phyloP scores from a whole-genome alignment of 1,284 basidiomycete species.

The Rhodotorula sp. region DNA sequence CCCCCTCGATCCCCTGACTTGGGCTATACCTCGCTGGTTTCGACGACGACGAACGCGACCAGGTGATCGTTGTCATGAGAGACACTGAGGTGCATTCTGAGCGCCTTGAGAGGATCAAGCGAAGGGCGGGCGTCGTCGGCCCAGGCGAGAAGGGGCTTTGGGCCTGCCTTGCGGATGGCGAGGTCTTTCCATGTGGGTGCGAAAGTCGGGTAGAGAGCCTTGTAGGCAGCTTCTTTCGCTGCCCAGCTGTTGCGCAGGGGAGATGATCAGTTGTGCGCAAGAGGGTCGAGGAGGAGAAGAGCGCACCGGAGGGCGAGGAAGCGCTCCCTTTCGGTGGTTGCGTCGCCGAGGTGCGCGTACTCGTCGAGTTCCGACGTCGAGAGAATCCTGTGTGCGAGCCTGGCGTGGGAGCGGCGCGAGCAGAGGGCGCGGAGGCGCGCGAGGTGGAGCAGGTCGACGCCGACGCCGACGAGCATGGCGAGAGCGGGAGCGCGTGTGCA shows the following conservation, averaged over 20 bases:
- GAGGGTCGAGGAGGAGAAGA: not conserved
- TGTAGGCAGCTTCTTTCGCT: conserved; percentile 50
- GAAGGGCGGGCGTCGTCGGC: not conserved
- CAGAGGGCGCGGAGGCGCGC: conserved; percentile 36
- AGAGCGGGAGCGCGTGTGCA: no score
- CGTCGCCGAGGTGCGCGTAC: not conserved
- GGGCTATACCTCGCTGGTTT: not conserved
- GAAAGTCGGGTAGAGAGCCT: conserved; percentile 44
- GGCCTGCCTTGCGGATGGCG: conserved; percentile 23
- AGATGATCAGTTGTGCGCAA: not conserved
- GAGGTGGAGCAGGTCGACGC: conserved; percentile 44
- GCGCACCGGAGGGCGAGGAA: conserved; percentile 42
- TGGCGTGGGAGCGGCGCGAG: conserved; percentile 18
- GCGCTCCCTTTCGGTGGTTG: not conserved
- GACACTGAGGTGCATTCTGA: conserved; percentile 35
- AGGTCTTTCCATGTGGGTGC: conserved; percentile 44
- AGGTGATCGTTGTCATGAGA: conserved; percentile 41
- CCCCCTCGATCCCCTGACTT: not conserved
- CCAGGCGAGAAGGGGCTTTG: conserved; percentile 24
- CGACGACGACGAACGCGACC: conserved; percentile 40
- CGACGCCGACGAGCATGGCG: conserved; percentile 42
- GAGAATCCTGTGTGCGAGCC: conserved; percentile 41
- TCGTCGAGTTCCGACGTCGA: conserved; percentile 18
- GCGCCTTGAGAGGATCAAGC: not conserved
- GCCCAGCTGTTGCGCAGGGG: conserved; percentile 43